Evolutionary conservation across 441 rosid species (phyloP).

Genomic region (Populus hybrid): DNA sequence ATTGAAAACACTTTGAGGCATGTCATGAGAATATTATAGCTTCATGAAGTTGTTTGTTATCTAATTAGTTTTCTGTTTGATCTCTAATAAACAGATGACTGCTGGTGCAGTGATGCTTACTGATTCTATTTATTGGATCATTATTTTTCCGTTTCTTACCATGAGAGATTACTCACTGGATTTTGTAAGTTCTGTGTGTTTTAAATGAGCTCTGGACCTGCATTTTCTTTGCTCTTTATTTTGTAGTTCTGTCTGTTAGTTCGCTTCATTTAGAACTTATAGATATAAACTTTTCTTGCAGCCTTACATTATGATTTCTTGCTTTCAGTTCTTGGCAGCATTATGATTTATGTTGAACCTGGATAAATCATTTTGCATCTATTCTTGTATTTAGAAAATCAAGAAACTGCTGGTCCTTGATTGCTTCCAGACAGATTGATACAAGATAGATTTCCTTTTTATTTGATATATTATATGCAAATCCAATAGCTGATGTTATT

Average conservation of each 20-base stretch:
- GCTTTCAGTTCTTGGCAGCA: not conserved
- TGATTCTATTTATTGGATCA: conserved; percentile 86
- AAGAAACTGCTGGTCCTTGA: not conserved
- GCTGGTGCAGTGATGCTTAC: conserved; percentile 91
- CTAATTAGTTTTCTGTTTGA: conserved; percentile 14
- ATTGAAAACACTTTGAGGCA: conserved; percentile 20
- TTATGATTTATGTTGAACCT: not conserved
- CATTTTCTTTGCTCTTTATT: not conserved
- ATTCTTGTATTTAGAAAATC: not conserved
- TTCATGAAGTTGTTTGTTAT: not conserved
- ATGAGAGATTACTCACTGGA: conserved; percentile 61
- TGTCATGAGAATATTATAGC: conserved; percentile 4
- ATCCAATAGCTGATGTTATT: too few species aligned
- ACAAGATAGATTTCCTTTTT: too few species aligned
- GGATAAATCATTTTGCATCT: not conserved
- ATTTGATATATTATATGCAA: too few species aligned
- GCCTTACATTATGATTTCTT: not conserved
- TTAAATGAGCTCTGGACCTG: not conserved
- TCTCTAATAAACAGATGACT: conserved; percentile 54
- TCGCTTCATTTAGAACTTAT: not conserved
- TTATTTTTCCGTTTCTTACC: conserved; percentile 81
- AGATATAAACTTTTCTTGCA: conserved; percentile 3
- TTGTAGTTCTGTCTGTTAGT: not conserved
- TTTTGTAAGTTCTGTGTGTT: conserved; percentile 46
- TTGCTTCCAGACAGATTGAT: too few species aligned